Conservation (phyloP, 1,284 basidiomycete genomes). For the Fomitopsis palustris region DNA sequence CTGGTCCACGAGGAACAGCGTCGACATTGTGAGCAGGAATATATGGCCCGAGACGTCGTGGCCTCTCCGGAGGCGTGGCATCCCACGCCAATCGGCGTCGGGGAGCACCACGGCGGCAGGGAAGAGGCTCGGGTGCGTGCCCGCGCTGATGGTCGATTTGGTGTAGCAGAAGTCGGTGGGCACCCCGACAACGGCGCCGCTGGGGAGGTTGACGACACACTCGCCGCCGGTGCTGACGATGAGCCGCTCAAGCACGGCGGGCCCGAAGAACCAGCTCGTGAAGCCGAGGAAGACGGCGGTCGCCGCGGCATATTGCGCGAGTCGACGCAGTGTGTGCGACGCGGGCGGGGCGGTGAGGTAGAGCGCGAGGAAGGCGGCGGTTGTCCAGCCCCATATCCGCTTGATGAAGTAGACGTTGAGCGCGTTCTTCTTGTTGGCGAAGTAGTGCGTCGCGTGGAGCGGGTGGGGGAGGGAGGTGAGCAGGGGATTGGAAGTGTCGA, state of each 20-base stretch:
- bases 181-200: conserved; percentile 47
- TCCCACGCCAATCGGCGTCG: conserved; percentile 39
- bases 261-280: conserved; percentile 92
- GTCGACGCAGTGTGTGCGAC: conserved; percentile 37
- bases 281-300: conserved; percentile 74
- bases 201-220: conserved; percentile 69
- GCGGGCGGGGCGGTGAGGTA: conserved; percentile 51
- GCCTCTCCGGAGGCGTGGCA: conserved; percentile 67
- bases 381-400: conserved; percentile 89
- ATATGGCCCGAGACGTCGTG: conserved; percentile 96
- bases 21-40: conserved; percentile 86
- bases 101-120: conserved; percentile 36
- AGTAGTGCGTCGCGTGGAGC: conserved; percentile 64
- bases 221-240: conserved; percentile 76
- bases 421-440: conserved; percentile 79
- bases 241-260: conserved; percentile 76
- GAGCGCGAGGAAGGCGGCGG: conserved; percentile 58
- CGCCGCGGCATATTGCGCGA: conserved; percentile 60
- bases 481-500: conserved; percentile 70
- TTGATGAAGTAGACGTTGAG: conserved; percentile 91
- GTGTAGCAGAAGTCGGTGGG: conserved; percentile 61
- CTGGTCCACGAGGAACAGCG: conserved; percentile 79
- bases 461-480: conserved; percentile 67
- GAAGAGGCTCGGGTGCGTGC: conserved; percentile 68
- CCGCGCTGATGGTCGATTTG: conserved; percentile 48